Evolutionary conservation across 345 rosid species (phyloP).

Genomic region (Carallia brachiata): DNA sequence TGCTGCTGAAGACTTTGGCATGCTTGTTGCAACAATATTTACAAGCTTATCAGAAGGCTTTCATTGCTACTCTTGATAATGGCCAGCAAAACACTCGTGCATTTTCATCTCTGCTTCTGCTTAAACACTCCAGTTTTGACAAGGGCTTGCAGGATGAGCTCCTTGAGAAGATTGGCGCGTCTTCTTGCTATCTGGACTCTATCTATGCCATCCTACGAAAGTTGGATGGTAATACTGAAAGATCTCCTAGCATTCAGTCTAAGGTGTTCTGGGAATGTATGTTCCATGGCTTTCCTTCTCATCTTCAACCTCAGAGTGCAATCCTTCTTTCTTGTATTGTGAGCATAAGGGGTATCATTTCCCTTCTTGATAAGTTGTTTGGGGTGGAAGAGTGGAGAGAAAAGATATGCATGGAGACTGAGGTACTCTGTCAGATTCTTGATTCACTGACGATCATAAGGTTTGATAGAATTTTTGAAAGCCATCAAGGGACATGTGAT

Average conservation of each 20-base stretch:
- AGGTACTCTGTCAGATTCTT: conserved; percentile 50
- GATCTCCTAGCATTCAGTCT: conserved; percentile 52
- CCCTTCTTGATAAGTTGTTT: conserved; percentile 55
- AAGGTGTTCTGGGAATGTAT: conserved; percentile 77
- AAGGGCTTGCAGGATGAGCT: conserved; percentile 59
- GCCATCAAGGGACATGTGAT: conserved; percentile 70
- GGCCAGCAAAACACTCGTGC: conserved; percentile 39
- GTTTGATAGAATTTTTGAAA: conserved; percentile 68
- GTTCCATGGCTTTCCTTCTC: conserved; percentile 84
- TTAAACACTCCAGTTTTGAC: conserved; percentile 70
- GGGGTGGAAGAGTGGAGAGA: conserved; percentile 43
- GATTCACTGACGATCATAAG: conserved; percentile 63
- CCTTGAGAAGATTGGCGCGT: conserved; percentile 54
- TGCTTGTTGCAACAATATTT: conserved; percentile 59
- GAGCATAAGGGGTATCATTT: conserved; percentile 62
- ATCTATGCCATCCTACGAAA: conserved; percentile 48
- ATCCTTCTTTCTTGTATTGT: conserved; percentile 69
- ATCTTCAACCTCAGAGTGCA: conserved; percentile 57
- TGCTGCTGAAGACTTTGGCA: conserved; percentile 54
- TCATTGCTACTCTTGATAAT: conserved; percentile 54
- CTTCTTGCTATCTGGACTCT: conserved; percentile 53
- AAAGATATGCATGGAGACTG: conserved; percentile 41
- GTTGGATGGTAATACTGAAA: conserved; percentile 54
- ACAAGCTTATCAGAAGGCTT: conserved; percentile 61
- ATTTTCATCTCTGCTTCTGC: conserved; percentile 64